Conservation (phyloP, 2,329 filamentous ascomycete species). For the Monilinia fructigena region DNA sequence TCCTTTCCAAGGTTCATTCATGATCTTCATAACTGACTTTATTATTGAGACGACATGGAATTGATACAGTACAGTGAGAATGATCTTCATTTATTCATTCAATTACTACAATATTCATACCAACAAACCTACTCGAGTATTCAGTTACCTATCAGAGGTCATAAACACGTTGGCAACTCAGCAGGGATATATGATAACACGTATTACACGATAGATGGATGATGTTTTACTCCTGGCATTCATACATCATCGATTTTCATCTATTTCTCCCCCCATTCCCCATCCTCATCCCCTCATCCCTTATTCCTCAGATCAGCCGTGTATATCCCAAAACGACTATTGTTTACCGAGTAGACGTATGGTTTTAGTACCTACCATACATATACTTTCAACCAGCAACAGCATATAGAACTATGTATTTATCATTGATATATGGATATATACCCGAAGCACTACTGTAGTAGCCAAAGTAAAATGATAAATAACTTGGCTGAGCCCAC, state of each 20-base stretch:
- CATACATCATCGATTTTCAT: neutral
- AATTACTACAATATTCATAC: neutral
- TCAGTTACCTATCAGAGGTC: too few relatives aligned
- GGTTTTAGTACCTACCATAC: too few relatives aligned
- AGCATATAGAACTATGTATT: too few relatives aligned
- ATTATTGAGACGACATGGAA: neutral
- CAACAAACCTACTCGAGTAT: too few relatives aligned
- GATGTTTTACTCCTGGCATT: too few relatives aligned
- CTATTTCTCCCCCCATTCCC: neutral
- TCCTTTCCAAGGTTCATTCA: neutral
- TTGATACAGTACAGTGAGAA: neutral
- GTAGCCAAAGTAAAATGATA: neutral
- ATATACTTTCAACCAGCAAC: too few relatives aligned
- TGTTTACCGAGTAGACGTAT: too few relatives aligned
- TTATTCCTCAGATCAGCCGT: neutral
- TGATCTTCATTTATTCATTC: slow-evolving; percentile 1
- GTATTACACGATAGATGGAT: neutral
- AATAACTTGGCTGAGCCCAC: neutral
- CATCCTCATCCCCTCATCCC: neutral
- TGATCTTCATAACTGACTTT: slow-evolving; percentile 5
- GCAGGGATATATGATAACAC: neutral
- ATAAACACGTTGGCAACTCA: too few relatives aligned
- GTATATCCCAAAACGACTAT: neutral
- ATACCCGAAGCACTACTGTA: neutral
- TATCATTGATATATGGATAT: neutral